A percentile compares a stretch with the other conserved stretches of the same genome.
phyloP scores from a whole-genome alignment of 2,329 filamentous ascomycete genomes.

The Zelopaecilomyces penicillatus region DNA sequence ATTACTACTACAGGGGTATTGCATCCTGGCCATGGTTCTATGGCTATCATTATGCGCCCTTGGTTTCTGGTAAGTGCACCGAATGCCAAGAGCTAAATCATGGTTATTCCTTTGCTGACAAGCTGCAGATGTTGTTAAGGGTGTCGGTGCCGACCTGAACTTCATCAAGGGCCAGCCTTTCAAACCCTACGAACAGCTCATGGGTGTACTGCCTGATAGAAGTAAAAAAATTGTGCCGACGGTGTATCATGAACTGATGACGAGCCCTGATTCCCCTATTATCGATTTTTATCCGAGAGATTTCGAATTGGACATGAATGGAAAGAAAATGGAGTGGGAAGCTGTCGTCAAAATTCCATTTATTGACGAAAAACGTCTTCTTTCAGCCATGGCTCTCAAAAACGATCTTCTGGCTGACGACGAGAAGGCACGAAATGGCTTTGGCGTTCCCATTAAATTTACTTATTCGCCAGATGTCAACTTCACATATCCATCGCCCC shows the following conservation, averaged over 20 bases:
- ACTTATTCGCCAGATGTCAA: conserved; percentile 70
- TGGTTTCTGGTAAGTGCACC: conserved; percentile 67
- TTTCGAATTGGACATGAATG: conserved; percentile 98
- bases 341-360: conserved; percentile 98
- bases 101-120: conserved; percentile 16
- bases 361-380: conserved; percentile 82
- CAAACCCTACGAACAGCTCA: conserved; percentile 88
- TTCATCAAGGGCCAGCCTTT: conserved; percentile 95
- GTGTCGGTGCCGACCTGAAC: conserved; percentile 76
- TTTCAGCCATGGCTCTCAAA: conserved; percentile 78
- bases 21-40: conserved; percentile 99
- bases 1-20: conserved; percentile 95
- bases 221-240: conserved; percentile 92
- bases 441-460: conserved; percentile 89
- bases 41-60: conserved; percentile 89
- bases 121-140: conserved; percentile 72
- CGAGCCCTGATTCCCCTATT: conserved; percentile 79
- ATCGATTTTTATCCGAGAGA: conserved; percentile 97
- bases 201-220: conserved; percentile 94
- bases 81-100: not conserved
- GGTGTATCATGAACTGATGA: conserved; percentile 90
- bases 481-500: conserved; percentile 78
- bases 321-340: conserved; percentile 99
- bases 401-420: conserved; percentile 69
- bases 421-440: conserved; percentile 77